These are phyloP conservation scores for Boletus rufocinnamomeus DNA, from an alignment of 768 basidiomycete species.

Conservation along the genomic window DNA sequence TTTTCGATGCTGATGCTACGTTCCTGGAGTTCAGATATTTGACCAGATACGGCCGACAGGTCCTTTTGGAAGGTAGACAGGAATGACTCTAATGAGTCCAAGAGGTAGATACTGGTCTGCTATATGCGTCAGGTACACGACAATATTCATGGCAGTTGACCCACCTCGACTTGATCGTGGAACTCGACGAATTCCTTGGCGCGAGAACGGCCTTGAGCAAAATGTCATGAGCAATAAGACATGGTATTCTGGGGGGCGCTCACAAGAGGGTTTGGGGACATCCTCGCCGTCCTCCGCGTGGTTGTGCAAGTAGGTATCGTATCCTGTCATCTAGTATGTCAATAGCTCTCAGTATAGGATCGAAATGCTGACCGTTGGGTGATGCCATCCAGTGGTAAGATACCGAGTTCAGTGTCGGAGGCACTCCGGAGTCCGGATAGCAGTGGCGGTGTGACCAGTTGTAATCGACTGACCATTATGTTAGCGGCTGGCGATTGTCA, in stretches of 20 bases:
- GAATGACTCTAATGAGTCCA: conserved; percentile 88
- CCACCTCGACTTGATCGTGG: conserved; percentile 88
- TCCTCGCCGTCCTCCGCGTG: conserved; percentile 1
- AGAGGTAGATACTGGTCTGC: conserved; percentile 82
- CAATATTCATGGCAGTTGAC: conserved; percentile 3
- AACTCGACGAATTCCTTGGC: conserved; percentile 78
- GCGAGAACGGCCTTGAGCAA: conserved; percentile 36
- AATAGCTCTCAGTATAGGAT: background rate
- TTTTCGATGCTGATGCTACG: conserved; percentile 90
- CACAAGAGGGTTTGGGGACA: conserved; percentile 14
- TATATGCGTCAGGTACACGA: conserved; percentile 4
- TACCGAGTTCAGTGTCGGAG: background rate
- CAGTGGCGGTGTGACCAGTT: conserved; percentile 18
- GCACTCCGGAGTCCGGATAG: background rate
- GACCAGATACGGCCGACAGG: conserved; percentile 90
- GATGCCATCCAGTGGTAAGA: conserved; percentile 11
- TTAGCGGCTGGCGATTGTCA: conserved; percentile 1
- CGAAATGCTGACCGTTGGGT: conserved; percentile 10
- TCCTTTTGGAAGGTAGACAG: conserved; percentile 95
- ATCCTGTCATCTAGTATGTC: conserved; percentile 5
- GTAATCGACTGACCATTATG: too few species aligned
- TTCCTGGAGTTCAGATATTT: conserved; percentile 92
- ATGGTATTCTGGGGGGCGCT: conserved; percentile 6
- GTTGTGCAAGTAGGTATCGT: background rate
- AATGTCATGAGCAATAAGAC: background rate